Base-by-base conservation (phyloP, 805 yeast genomes). In the Wickerhamia fluorescens region DNA sequence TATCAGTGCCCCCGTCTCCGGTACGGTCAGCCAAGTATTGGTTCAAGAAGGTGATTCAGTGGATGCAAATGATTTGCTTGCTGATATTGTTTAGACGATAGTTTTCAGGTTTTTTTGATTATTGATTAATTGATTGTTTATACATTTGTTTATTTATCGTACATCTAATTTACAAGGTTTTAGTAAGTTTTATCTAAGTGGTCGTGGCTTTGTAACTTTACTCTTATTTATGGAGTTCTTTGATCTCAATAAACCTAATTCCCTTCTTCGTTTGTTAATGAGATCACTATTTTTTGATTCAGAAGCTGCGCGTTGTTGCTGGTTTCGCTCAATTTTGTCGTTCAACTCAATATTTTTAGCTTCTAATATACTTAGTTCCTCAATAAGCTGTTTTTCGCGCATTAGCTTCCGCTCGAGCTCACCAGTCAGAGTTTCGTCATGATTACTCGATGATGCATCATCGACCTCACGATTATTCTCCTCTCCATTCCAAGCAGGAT, bases 31-130 rank as follows among this genome's bases (percentile, higher is more conserved):
- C 27, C 85, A 80, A 14, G 71, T 92, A 13, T 56, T 70, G 27
- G 81, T 86, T 41, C 78, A 78, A 58, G 94, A 85, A 53, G 95
- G 95, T 45, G 98, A 92, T 50, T 79, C 89, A 29, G 96, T 92
- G 27, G 98, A 88, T 49, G 95, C 96, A 31, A 78, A 82, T 40
- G 99, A 92, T 56, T 68, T 92, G 58, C 68, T 94, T 41, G 51
- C 68, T 18, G 50, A 51, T 28, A 52, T 62, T 31, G 40, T 23
- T 16, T 27, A 32, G 27, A 24, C 6, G 15, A 12, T 20, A 29
- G 16, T 19, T 23, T 23, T 23, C 13, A 12, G n/a, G 18, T 15
- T 9, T 27, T 12, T 23, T 14, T 24, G 10, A 10, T 14, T 11
- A 14, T 15, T n/a, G n/a, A n/a, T n/a, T n/a, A n/a, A 11, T n/a